These are phyloP conservation scores for Copromyces sp. DNA, from an alignment of 495 filamentous ascomycete genomes.

Conservation along the genomic window DNA sequence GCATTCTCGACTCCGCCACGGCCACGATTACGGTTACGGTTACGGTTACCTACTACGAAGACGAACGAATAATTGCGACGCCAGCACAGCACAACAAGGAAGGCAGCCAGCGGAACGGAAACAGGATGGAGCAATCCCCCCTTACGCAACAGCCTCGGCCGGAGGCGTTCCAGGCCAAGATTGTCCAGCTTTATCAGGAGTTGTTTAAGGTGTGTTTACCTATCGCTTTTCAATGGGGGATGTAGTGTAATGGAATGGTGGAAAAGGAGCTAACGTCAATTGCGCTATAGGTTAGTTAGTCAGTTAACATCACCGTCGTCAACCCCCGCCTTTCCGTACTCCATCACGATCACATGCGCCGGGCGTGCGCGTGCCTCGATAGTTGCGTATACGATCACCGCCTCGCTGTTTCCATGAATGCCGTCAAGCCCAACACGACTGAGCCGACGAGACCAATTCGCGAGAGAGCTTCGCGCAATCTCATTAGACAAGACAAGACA, in stretches of 20 bases:
- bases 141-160: slow-evolving; percentile 89
- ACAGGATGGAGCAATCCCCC: slow-evolving; percentile 75
- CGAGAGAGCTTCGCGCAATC: neutral
- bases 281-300: neutral
- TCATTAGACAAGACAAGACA: neutral
- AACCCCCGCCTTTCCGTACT: neutral
- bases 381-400: too few species aligned
- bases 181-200: slow-evolving; percentile 78
- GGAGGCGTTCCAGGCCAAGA: slow-evolving; percentile 84
- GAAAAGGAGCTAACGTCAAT: neutral
- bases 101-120: neutral
- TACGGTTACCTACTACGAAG: neutral
- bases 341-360: neutral
- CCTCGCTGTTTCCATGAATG: too few species aligned
- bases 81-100: neutral
- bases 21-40: neutral
- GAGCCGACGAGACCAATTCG: neutral
- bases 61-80: neutral
- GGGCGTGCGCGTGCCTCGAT: too few species aligned
- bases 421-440: neutral
- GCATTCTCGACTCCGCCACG: neutral
- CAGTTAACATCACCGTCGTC: neutral
- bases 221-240: neutral
- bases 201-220: slow-evolving; percentile 62
- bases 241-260: neutral